These are phyloP conservation scores for Suillus weaverae DNA, from an alignment of 768 basidiomycete species.

Conservation along the genomic window DNA sequence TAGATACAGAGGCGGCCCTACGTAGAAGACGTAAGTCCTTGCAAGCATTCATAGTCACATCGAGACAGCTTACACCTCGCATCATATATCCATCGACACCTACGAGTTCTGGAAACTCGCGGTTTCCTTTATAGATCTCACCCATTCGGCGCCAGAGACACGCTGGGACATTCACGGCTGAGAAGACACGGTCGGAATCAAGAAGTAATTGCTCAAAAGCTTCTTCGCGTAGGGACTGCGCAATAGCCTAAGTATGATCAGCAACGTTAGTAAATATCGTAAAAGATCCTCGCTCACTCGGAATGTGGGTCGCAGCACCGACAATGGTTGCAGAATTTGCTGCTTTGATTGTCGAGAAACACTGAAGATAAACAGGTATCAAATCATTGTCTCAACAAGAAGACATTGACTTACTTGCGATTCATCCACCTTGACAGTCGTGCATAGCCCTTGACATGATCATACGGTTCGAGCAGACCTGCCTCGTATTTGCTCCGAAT, in stretches of 20 bases:
- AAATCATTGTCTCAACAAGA: not conserved
- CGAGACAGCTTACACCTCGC: slow-evolving; percentile 65
- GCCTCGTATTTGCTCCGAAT: slow-evolving; percentile 98
- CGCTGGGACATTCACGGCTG: slow-evolving; percentile 95
- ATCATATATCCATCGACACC: slow-evolving; percentile 86
- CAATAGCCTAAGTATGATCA: slow-evolving; percentile 55
- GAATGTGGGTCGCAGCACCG: slow-evolving; percentile 82
- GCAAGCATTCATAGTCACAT: slow-evolving; percentile 4
- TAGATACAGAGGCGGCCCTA: slow-evolving; percentile 93
- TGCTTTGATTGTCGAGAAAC: slow-evolving; percentile 90
- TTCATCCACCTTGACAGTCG: slow-evolving; percentile 95
- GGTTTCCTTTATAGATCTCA: slow-evolving; percentile 98
- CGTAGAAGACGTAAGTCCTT: not conserved
- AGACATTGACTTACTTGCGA: slow-evolving; percentile 59
- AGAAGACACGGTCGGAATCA: slow-evolving; percentile 93
- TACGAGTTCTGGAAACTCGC: slow-evolving; percentile 90
- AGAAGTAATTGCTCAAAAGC: slow-evolving; percentile 93
- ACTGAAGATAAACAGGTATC: slow-evolving; percentile 38
- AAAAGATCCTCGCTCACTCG: slow-evolving; percentile 47
- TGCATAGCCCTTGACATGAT: slow-evolving; percentile 95
- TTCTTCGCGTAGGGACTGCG: slow-evolving; percentile 87
- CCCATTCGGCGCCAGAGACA: slow-evolving; percentile 97
- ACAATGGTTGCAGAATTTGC: slow-evolving; percentile 87
- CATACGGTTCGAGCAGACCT: slow-evolving; percentile 90
- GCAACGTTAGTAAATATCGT: not conserved